phyloP scores from a whole-genome alignment of 1,284 basidiomycete species.

The Microbotryum violaceum region DNA sequence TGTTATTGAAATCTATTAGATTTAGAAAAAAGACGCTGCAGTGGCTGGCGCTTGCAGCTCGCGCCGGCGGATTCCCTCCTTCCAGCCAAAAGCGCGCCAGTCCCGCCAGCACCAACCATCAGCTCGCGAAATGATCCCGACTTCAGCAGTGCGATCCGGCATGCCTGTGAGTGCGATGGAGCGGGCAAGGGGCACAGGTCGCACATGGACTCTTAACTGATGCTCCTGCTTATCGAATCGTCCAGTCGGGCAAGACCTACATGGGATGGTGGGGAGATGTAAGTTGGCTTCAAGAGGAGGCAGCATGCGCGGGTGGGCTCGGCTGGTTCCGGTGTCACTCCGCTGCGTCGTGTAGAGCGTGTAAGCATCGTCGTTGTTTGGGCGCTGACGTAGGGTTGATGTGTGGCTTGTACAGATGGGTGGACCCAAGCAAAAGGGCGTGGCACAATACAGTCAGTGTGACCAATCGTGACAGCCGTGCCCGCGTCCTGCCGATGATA shows the following conservation, averaged over 20 bases:
- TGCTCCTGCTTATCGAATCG: constrained; percentile 43
- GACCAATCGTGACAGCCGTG: constrained; percentile 6
- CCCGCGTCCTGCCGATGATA: background rate
- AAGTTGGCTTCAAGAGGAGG: background rate
- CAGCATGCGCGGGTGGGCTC: background rate
- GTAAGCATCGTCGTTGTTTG: background rate
- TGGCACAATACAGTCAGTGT: constrained; percentile 68
- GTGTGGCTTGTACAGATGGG: constrained; percentile 41
- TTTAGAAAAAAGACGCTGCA: too few species aligned
- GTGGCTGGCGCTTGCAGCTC: too few species aligned
- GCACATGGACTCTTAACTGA: too few species aligned
- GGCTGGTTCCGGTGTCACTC: background rate
- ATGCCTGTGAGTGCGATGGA: constrained; percentile 60
- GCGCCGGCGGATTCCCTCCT: too few species aligned
- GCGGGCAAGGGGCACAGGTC: too few species aligned
- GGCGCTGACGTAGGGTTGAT: background rate
- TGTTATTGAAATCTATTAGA: too few species aligned
- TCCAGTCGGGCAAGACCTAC: constrained; percentile 44
- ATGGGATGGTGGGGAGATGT: constrained; percentile 84
- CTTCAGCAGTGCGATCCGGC: constrained; percentile 53
- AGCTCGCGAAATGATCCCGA: constrained; percentile 56
- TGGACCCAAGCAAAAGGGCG: constrained; percentile 65
- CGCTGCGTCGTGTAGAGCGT: background rate
- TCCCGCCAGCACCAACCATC: too few species aligned
- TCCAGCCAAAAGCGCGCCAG: too few species aligned